Base-by-base conservation (phyloP, 2,329 filamentous ascomycete genomes). In the Hymenoscyphus salicellus region DNA sequence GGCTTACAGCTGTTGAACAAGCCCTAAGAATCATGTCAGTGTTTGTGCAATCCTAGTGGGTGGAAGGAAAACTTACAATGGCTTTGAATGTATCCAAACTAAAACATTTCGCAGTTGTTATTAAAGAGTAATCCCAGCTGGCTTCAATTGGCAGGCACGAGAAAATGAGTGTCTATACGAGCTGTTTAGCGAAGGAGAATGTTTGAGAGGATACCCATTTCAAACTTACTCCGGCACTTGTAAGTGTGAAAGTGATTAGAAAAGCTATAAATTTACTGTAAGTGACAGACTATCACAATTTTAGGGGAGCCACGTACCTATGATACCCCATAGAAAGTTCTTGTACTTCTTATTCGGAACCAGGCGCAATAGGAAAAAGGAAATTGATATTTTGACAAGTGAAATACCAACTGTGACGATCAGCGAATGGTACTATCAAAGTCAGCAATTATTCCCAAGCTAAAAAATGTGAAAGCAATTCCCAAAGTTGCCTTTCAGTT, bases 381-480 rank as follows among this genome's bases (percentile, higher is more conserved):
- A 78, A 32, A 82, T 77, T 0, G 81, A 82, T 10, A 83, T 75
- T 69, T 83, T 83, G 65, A 82, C 78, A 0, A 77, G 69, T 11
- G 77, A 76, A 3, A 81, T 77, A 0, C 78, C 81, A 6, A 68
- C 49, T 68, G 81, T 79, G 46, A 81, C 73, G 38, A 80, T 69
- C 36, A 83, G 69, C 0, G 76, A 75, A 62, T 83, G 79, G 55
- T 78, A 76, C 63, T 65, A 36, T 8, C 5, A 28, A 11, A 52
- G 43, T 60, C 10, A 49, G 28, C n/a, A 60, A 30, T 52, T 32
- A 20, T 52, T 23, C 14, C 20, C n/a, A 59, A 16, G 1, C 16
- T 23, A 43, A 26, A 17, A 6, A 59, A 20, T 2, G 20, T n/a
- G 20, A 26, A 16, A 41, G 33, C 7, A 49, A 33, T 49, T 20